Base-by-base conservation (phyloP, 208 protist genomes). In the Trypanosoma grayi region DNA sequence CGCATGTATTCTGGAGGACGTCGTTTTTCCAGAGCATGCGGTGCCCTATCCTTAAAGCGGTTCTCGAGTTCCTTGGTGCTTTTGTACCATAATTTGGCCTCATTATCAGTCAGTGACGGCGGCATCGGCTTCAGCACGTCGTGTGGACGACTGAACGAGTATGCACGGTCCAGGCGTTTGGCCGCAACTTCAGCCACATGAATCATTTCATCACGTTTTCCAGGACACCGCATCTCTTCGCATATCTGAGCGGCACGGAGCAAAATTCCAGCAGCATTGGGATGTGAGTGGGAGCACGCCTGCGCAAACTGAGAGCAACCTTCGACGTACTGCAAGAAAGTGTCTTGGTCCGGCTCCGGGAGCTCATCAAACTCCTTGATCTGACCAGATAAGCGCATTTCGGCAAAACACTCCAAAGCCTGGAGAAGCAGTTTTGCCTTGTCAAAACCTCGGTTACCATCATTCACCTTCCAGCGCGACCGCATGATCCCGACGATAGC, bases 371-470 rank as follows among this genome's bases (percentile, higher is more conserved):
- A 95, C 8, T 60, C 52, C 5, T 72, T 80, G 40, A 93, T 83
- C 44, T 86, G 75, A 0, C 72, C 75, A 14, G 62, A 47, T 2
- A 79, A 57, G 11, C 78, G 74, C 89, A 95, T 84, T 73, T 95
- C 90, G 33, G 79, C 89, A 71, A 95, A 95, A 70, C 90, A 95
- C 71, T 95, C 85, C 25, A 93, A 61, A 27, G 86, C 86, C 40
- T 90, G 62, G 13, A 95, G 74, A 7, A 92, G 55, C 48, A 95
- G 48, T 57, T 84, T 90, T 9, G 84, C 82, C 73, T 93, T 93
- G 72, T 95, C 90, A 50, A 85, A 90, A n/a, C 90, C 86, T 18
- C 90, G 78, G 54, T 92, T 87, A 52, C 59, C 70, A 71, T 95
- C 90, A 16, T 70, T 75, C 40, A 95, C 90, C 41, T 77, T 80